Percentiles rank a stretch among this genome's conserved stretches.
Conservation (phyloP, 306 rosid species). For the Dryas octopetala region DNA sequence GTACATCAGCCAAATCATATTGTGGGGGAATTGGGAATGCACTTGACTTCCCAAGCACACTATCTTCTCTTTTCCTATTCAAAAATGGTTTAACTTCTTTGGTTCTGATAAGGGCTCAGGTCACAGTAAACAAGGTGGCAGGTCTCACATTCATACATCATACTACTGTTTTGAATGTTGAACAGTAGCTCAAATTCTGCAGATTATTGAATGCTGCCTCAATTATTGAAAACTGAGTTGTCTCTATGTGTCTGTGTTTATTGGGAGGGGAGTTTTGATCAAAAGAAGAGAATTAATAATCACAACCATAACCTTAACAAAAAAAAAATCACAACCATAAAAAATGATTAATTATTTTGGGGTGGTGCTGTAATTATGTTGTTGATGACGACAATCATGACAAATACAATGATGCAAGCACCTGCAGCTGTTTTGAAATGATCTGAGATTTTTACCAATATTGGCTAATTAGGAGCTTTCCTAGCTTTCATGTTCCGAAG, state of each 20-base stretch:
- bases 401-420: slow-evolving; percentile 9
- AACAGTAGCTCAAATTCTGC: neutral
- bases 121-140: neutral
- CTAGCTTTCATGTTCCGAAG: neutral
- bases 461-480: neutral
- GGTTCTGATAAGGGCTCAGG: neutral
- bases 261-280: neutral
- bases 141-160: neutral
- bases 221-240: slow-evolving; percentile 13
- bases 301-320: neutral
- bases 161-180: neutral
- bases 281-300: neutral
- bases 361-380: neutral
- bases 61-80: neutral
- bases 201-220: slow-evolving; percentile 8
- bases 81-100: neutral
- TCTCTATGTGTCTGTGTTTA: slow-evolving; percentile 3
- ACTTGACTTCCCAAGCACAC: neutral
- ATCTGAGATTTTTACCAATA: neutral
- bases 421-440: neutral
- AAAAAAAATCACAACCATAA: neutral
- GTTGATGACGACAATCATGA: neutral
- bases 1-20: neutral
- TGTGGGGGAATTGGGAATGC: neutral
- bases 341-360: neutral